These are phyloP conservation scores for Fusarium sp. DNA, from an alignment of 2,329 filamentous ascomycete genomes.

Conservation along the genomic window DNA sequence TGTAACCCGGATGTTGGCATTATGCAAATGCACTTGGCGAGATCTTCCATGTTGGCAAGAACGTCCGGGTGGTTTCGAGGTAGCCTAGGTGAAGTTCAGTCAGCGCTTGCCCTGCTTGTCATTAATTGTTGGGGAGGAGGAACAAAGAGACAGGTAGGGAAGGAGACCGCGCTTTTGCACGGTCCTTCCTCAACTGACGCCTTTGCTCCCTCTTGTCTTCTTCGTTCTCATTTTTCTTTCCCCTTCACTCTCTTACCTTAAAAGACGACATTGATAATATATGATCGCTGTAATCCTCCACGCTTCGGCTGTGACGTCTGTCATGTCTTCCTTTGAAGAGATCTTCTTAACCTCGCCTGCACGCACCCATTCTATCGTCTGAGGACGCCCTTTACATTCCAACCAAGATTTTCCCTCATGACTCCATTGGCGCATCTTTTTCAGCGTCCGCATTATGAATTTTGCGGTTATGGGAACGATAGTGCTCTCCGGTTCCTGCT, in stretches of 20 bases:
- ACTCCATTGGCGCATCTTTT: slow-evolving; percentile 54
- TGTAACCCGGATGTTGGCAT: slow-evolving; percentile 57
- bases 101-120: slow-evolving; percentile 3
- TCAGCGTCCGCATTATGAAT: slow-evolving; percentile 47
- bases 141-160: not conserved
- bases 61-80: slow-evolving; percentile 55
- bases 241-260: slow-evolving; percentile 48
- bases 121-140: not conserved
- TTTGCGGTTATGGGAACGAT: slow-evolving; percentile 51
- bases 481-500: slow-evolving; percentile 50
- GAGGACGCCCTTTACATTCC: slow-evolving; percentile 25
- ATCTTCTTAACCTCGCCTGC: slow-evolving; percentile 44
- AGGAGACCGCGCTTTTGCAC: not conserved
- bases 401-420: slow-evolving; percentile 46
- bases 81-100: slow-evolving; percentile 45
- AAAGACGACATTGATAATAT: slow-evolving; percentile 55
- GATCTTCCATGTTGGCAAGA: slow-evolving; percentile 48
- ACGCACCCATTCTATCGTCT: slow-evolving; percentile 51
- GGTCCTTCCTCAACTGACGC: not conserved
- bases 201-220: not conserved
- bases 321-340: slow-evolving; percentile 51
- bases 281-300: slow-evolving; percentile 57
- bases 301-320: slow-evolving; percentile 56
- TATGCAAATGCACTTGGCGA: slow-evolving; percentile 54
- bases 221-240: not conserved